Evolutionary conservation across 148 eudicot genomes (phyloP), one percentile per base, ranked within the genome.

Genomic region (Dianthus caryophyllus): DNA sequence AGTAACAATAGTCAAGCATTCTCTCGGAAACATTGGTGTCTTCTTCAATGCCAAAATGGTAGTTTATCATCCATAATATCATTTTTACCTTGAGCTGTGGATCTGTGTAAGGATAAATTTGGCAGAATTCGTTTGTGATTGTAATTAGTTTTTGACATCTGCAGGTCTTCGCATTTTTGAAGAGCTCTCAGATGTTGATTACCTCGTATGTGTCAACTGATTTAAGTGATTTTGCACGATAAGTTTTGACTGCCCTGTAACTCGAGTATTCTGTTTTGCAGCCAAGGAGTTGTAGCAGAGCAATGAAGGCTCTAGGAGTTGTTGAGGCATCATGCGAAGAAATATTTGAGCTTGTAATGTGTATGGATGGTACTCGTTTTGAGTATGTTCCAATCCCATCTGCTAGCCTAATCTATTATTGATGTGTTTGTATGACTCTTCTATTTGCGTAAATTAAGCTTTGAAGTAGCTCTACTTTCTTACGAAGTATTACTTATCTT

Each of bases 281-380:
- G 97, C 98, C 98, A 48, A 94, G 94, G 78, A 90, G 98, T 82
- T 94, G 97, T 81, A 94, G 98, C 75, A 82, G 97, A 82, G 98
- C 97, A 55, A 94, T 90, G 98, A 94, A 87, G 77, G 98, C 98
- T 73, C 97, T 86, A 22, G 98, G 98, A 61, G 94, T 94, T 58
- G 98, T 94, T 73, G 98, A 94, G 75, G 92, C 97, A 75, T 82
- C 85, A 7, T 94, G 98, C 79, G 98, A 88, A 83, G 96, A 94
- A 72, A 80, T 88, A 74, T 94, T 94, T 83, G 92, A 94, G 84
- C 92, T 94, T 78, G 82, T 94, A 57, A 94, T 94, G 97, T 84
- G 97, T 82, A 94, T 94, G 98, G 96, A 94, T 73, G 80, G 88
- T 33, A 86, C 97, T 66, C 88, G 98, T 51, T 94, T 83, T 84